A percentile compares a stretch with the other conserved stretches of the same genome.
Evolutionary conservation across 345 rosid species (phyloP).

Genomic region (Acer campestre): DNA sequence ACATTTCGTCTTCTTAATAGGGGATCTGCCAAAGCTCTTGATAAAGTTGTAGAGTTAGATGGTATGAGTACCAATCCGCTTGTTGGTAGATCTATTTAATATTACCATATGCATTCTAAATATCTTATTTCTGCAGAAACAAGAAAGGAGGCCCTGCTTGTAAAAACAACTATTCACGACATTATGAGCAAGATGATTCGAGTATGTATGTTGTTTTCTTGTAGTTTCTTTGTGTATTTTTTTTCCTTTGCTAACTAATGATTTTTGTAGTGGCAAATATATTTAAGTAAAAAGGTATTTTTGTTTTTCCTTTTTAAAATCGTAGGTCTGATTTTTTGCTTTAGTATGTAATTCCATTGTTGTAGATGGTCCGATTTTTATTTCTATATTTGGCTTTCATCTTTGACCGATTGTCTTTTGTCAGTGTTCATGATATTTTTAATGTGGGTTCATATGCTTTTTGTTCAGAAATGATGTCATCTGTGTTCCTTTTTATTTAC

Average conservation of each 20-base stretch:
- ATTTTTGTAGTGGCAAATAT: neutral
- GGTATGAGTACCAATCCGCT: conserved; percentile 44
- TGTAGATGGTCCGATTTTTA: neutral
- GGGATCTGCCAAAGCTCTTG: conserved; percentile 98
- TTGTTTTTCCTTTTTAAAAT: neutral
- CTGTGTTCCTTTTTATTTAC: neutral
- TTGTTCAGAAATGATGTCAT: neutral
- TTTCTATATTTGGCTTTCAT: neutral
- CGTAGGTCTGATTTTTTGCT: neutral
- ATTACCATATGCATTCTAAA: conserved; percentile 24
- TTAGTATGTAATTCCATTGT: neutral
- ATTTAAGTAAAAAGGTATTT: neutral
- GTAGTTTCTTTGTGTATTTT: conserved; percentile 16
- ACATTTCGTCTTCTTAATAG: conserved; percentile 92
- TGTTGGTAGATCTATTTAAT: conserved; percentile 12
- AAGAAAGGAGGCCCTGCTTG: conserved; percentile 68
- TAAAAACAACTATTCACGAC: conserved; percentile 96
- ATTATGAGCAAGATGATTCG: conserved; percentile 94
- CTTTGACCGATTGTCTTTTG: neutral
- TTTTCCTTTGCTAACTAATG: conserved; percentile 7
- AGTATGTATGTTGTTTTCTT: conserved; percentile 44
- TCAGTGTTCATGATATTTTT: neutral
- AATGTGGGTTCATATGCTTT: neutral
- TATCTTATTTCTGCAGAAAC: conserved; percentile 55
- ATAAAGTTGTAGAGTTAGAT: conserved; percentile 96